Evolutionary conservation across 2,329 filamentous ascomycete species (phyloP).

Genomic region (Phialophora macrospora): DNA sequence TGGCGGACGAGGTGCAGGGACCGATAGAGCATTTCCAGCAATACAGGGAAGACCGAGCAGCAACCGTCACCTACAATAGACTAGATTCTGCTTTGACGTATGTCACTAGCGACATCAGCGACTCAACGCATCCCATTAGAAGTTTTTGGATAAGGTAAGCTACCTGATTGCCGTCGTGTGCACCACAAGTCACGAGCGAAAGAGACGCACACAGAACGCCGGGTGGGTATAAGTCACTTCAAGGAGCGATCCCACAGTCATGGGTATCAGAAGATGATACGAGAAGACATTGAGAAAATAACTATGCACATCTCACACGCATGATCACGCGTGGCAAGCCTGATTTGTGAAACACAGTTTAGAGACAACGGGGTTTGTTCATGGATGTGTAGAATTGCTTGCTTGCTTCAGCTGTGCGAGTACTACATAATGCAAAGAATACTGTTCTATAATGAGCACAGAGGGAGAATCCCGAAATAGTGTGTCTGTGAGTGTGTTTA

Average conservation of each 20-base stretch:
- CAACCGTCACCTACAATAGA: neutral
- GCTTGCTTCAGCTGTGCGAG: neutral
- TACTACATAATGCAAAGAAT: neutral
- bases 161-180: neutral
- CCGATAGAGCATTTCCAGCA: slow-evolving; percentile 15
- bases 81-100: neutral
- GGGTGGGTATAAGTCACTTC: too few relatives aligned
- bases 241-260: too few relatives aligned
- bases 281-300: too few relatives aligned
- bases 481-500: too few relatives aligned
- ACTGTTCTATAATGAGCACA: neutral
- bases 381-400: neutral
- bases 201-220: neutral
- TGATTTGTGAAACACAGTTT: neutral
- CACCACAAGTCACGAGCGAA: too few relatives aligned
- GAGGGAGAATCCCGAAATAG: neutral
- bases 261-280: too few relatives aligned
- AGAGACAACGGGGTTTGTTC: neutral
- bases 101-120: neutral
- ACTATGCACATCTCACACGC: too few relatives aligned
- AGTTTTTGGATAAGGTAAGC: neutral
- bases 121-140: neutral
- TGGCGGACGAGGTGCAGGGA: slow-evolving; percentile 4
- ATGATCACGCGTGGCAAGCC: too few relatives aligned
- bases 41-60: neutral